These are phyloP conservation scores for Taiozyma sp. DNA, from an alignment of 1,139 yeast genomes.

Conservation along the genomic window DNA sequence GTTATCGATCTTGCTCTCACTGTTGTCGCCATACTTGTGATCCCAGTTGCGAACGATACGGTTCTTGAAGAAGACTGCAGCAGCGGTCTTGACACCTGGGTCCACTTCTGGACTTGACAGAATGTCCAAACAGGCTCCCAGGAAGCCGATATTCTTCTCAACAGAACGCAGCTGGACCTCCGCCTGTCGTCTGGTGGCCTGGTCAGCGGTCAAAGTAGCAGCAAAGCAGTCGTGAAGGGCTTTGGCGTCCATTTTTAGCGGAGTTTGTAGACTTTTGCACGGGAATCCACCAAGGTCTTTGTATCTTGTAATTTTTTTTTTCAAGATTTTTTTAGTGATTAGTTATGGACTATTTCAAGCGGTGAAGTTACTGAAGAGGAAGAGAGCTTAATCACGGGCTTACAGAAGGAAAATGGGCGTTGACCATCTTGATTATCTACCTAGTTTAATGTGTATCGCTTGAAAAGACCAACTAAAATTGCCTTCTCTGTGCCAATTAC, in stretches of 20 bases:
- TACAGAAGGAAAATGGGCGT: no score
- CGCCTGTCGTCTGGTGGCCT: conserved; percentile 57
- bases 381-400: no score
- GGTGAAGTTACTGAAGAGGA: no score
- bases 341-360: neutral
- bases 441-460: no score
- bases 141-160: conserved; percentile 60
- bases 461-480: no score
- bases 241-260: conserved; percentile 53
- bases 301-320: neutral
- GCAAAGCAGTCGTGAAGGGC: conserved; percentile 72
- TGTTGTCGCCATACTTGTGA: conserved; percentile 27
- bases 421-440: no score
- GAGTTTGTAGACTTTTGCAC: neutral
- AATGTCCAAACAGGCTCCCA: conserved; percentile 80
- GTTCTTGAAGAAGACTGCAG: conserved; percentile 87
- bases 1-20: conserved; percentile 40
- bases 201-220: conserved; percentile 75
- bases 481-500: no score
- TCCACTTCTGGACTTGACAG: conserved; percentile 51
- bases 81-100: conserved; percentile 62
- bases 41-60: conserved; percentile 65
- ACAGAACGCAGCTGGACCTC: conserved; percentile 61
- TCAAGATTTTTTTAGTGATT: neutral
- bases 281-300: neutral